Evolutionary conservation across 371 early-diverging fungal genomes (phyloP), one percentile per base, ranked within the genome.

Genomic region (Saksenaea oblongispora): DNA sequence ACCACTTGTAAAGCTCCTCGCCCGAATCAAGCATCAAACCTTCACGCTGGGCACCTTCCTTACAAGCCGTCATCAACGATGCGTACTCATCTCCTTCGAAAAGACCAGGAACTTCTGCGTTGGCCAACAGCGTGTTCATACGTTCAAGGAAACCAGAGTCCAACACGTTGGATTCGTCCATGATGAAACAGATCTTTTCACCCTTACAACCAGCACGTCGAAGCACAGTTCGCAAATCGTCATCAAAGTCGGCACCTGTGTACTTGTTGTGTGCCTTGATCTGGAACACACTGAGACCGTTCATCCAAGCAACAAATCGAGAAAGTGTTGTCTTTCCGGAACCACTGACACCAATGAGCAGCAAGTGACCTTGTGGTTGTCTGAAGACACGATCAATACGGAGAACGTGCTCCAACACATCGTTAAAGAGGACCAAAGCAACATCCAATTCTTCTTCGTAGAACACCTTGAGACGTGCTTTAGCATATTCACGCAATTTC

Each of bases 301-400:
- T 98, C 96, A 99, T 95, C 99, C 99, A 99, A 3, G 98, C 97
- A 36, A 96, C 98, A 71, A 99, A 99, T 3, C 99, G 88, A 7
- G 98, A 91, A 63, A 98, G 73, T 0, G 98, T 98, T 0, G 98
- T 98, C 85, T 94, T 97, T 69, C 99, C 99, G 24, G 91, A 85
- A 54, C 99, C 99, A 78, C 94, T 94, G 10, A 96, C 95, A 76
- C 99, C 99, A 70, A 99, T 98, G 53, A 99, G 75, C 69, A 99
- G 83, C 78, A 98, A 84, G 72, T 99, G 99, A 51, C 99, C 99
- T 81, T 98, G 98, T 72, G 92, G 90, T 72, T 98, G 99, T 37
- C 97, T 86, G 82, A 99, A 95, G 11, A 98, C 98, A 63, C 99
- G 93, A 80, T 99, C 99, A 64, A 99, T 98, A 65, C 99, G 91